These are phyloP conservation scores for Lepidium didymum DNA, from an alignment of 345 rosid species.

Conservation along the genomic window DNA sequence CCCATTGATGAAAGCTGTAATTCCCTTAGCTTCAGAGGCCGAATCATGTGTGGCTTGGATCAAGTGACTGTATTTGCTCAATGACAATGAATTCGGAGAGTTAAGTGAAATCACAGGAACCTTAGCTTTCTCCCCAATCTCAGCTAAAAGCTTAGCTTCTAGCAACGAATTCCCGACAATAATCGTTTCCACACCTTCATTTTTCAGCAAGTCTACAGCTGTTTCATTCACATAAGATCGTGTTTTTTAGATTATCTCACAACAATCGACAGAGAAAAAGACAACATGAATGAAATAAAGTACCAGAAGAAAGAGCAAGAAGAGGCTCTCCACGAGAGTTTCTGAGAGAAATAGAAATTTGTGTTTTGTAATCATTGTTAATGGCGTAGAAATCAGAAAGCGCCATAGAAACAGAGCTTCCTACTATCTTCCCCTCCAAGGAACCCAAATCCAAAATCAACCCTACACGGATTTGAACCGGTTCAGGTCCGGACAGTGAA, in stretches of 20 bases:
- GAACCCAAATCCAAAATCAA: constrained; percentile 24
- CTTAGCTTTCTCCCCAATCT: constrained; percentile 23
- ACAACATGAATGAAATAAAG: background rate
- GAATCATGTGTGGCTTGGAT: constrained; percentile 26
- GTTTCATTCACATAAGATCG: background rate
- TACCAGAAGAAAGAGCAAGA: constrained; percentile 22
- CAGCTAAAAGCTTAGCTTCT: constrained; percentile 20
- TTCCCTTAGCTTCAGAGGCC: constrained; percentile 15
- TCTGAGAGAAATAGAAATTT: constrained; percentile 3
- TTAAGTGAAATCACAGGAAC: constrained; percentile 29
- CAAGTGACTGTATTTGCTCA: constrained; percentile 11
- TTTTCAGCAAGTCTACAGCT: constrained; percentile 22
- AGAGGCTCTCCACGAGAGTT: constrained; percentile 26
- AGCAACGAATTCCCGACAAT: constrained; percentile 10
- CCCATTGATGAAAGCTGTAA: constrained; percentile 10
- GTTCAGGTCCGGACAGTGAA: background rate
- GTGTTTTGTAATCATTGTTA: background rate
- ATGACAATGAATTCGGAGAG: background rate
- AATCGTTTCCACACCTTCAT: background rate
- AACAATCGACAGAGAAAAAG: background rate
- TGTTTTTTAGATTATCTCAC: too few species aligned
- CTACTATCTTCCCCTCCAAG: constrained; percentile 19
- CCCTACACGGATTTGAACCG: constrained; percentile 1
- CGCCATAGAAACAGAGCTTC: constrained; percentile 19
- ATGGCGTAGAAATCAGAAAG: constrained; percentile 19